phyloP scores from a whole-genome alignment of 805 yeast species.

The Alloascoidea hylecoeti region DNA sequence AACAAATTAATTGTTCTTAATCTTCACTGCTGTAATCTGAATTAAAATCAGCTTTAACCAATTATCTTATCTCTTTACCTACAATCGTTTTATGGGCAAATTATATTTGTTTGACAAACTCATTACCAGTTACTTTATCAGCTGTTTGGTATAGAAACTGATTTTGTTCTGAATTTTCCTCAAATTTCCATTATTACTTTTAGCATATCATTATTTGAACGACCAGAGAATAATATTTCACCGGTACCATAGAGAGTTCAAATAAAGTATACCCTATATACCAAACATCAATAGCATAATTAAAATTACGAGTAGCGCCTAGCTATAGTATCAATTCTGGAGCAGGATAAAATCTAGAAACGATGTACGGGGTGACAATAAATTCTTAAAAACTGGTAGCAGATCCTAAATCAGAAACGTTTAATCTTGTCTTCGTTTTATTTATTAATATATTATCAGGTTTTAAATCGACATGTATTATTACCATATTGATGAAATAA shows the following conservation, averaged over 20 bases:
- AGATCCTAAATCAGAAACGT: slow-evolving; percentile 84
- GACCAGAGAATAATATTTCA: slow-evolving; percentile 80
- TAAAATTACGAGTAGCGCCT: slow-evolving; percentile 49
- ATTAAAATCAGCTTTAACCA: slow-evolving; percentile 2
- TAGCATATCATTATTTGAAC: slow-evolving; percentile 62
- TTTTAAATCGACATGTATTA: slow-evolving; percentile 83
- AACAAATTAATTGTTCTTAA: slow-evolving; percentile 9
- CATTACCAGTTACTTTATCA: slow-evolving; percentile 12
- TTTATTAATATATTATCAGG: slow-evolving; percentile 81
- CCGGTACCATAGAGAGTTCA: slow-evolving; percentile 91
- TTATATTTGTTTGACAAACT: slow-evolving; percentile 7
- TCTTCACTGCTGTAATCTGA: slow-evolving; percentile 3
- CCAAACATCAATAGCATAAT: slow-evolving; percentile 75
- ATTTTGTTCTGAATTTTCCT: slow-evolving; percentile 16
- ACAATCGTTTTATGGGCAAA: slow-evolving; percentile 5
- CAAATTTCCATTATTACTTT: slow-evolving; percentile 15
- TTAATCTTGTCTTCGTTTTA: slow-evolving; percentile 45
- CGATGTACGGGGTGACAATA: slow-evolving; percentile 17
- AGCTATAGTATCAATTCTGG: slow-evolving; percentile 67
- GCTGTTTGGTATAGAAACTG: slow-evolving; percentile 11
- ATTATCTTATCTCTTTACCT: slow-evolving; percentile 6
- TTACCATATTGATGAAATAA: slow-evolving; percentile 53
- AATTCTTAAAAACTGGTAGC: slow-evolving; percentile 28
- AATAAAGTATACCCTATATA: slow-evolving; percentile 89
- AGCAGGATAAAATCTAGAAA: slow-evolving; percentile 61